These are phyloP conservation scores for Choiromyces venosus DNA, from an alignment of 495 filamentous ascomycete species.

Conservation along the genomic window DNA sequence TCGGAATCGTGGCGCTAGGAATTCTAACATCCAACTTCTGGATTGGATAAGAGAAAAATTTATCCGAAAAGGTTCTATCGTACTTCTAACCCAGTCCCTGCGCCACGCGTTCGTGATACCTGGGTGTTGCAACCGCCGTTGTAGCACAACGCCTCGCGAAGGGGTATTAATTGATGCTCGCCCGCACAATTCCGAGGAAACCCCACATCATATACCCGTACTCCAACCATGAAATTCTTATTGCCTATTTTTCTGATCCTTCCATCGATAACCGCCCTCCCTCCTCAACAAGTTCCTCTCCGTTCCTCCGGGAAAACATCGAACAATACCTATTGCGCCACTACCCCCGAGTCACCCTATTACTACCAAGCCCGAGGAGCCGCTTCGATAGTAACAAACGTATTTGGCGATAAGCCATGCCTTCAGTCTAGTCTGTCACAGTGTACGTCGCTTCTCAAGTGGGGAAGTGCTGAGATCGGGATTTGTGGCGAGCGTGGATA, in stretches of 20 bases:
- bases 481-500: background rate
- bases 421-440: background rate
- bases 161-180: background rate
- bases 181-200: background rate
- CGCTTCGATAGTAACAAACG: background rate
- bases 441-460: background rate
- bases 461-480: background rate
- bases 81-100: background rate
- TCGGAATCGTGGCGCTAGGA: background rate
- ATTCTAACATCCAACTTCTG: background rate
- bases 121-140: background rate
- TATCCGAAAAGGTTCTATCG: background rate
- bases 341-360: background rate
- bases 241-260: background rate
- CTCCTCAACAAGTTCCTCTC: background rate
- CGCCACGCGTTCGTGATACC: background rate
- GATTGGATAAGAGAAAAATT: background rate
- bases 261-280: background rate
- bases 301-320: background rate
- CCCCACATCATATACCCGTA: background rate
- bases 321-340: background rate
- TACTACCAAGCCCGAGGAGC: background rate
- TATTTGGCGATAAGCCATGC: background rate
- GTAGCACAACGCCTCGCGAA: background rate
- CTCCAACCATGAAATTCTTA: background rate